These are phyloP conservation scores for Penicillium steckii DNA, from an alignment of 495 filamentous ascomycete genomes.

Conservation along the genomic window DNA sequence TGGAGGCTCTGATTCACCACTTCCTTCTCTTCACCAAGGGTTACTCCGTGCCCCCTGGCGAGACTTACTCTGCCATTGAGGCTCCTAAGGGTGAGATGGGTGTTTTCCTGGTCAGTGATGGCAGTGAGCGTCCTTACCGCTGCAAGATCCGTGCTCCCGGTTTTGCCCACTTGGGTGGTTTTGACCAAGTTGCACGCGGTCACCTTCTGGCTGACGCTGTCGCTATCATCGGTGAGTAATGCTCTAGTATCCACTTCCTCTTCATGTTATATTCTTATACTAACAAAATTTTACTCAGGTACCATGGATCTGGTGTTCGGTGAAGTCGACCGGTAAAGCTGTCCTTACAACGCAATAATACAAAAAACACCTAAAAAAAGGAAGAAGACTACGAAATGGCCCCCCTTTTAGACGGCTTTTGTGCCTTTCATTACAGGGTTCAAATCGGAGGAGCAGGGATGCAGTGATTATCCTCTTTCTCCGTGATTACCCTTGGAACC, in stretches of 20 bases:
- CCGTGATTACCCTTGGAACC: constrained; percentile 23
- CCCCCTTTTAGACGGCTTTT: constrained; percentile 21
- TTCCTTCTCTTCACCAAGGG: constrained; percentile 98
- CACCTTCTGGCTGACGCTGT: constrained; percentile 97
- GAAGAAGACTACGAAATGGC: constrained; percentile 25
- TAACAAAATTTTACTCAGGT: constrained; percentile 28
- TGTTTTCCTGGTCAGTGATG: constrained; percentile 95
- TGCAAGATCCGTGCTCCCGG: constrained; percentile 97
- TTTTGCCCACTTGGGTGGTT: constrained; percentile 91
- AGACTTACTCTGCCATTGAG: constrained; percentile 97
- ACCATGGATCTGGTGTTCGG: constrained; percentile 88
- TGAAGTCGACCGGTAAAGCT: constrained; percentile 63
- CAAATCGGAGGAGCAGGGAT: constrained; percentile 15
- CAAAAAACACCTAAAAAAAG: constrained; percentile 17
- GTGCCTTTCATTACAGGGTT: constrained; percentile 14
- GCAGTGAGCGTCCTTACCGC: constrained; percentile 92
- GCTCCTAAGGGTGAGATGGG: constrained; percentile 99
- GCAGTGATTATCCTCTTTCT: constrained; percentile 11
- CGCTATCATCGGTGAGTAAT: constrained; percentile 73
- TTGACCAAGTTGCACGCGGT: constrained; percentile 88
- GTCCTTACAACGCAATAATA: constrained; percentile 21
- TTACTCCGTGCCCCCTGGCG: constrained; percentile 94
- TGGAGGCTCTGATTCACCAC: constrained; percentile 99
- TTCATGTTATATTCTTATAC: constrained; percentile 9
- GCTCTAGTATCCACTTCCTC: not conserved